Evolutionary conservation across 495 filamentous ascomycete species (phyloP), one percentile per base, ranked within the genome.

Genomic region (Hypoxylon intermedium): DNA sequence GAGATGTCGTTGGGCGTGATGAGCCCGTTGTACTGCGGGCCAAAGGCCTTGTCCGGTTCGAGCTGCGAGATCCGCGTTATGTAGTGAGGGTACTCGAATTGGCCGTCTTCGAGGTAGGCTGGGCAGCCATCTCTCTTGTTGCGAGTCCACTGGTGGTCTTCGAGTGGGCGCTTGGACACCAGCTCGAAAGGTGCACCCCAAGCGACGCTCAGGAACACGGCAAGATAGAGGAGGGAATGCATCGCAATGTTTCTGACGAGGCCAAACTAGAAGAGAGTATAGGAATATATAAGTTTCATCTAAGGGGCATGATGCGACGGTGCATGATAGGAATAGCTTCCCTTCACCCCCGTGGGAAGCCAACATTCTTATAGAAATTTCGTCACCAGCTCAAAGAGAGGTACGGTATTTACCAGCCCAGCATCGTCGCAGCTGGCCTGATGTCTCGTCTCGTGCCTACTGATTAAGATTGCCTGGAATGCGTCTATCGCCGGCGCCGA

Each of bases 1-100:
- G 67, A 70, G 36, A 70, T 53, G 42, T 68, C 67, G 21, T 63
- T 63, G 4, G 67, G 67, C 26, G 67, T 70, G 24, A 70, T 53
- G 13, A 51, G 28, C 2, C 42, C 60, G 0, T 21, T 55, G 20
- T 18, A 50, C 37, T 68, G 50, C 1, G 49, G 44, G 0, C 67
- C 67, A 20, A 65, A 67, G 11, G 56, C 44, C 21, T 34, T 58
- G 16, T 65, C 37, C 0, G 67, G 67, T 6, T 68, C 9, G 9
- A 16, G 36, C 23, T 46, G 13, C 4, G 67, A 70, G 24, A 70
- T 43, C 3, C 52, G 54, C 0, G 67, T 68, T 21, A 70, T 67
- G 33, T 62, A 68, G 31, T 62, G 50, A 1, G 67, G 65, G 19
- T 21, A 58, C 31, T 61, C 67, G 31, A 19, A 70, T 31, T 70